A percentile compares a stretch with the other conserved stretches of the same genome.
These are phyloP conservation scores for Diplodia seriata DNA, from an alignment of 2,329 filamentous ascomycete species.

Conservation along the genomic window DNA sequence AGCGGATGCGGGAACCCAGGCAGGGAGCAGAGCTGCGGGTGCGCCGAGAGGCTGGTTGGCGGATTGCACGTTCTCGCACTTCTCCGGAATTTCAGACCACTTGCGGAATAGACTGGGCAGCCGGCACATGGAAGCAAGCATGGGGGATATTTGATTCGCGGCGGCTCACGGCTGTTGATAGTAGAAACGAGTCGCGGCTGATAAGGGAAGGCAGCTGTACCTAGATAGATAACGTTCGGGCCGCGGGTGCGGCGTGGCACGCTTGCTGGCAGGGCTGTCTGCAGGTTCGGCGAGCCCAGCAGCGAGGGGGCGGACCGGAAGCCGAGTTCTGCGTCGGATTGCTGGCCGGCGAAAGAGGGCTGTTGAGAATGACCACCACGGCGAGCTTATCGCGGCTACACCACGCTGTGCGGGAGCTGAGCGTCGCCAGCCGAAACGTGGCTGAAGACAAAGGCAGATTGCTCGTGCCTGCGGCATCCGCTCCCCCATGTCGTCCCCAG, in stretches of 20 bases:
- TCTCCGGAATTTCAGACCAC: slow-evolving; percentile 18
- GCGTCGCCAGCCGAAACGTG: slow-evolving; percentile 9
- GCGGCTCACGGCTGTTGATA: slow-evolving; percentile 28
- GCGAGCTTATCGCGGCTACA: slow-evolving; percentile 16
- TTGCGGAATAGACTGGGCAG: slow-evolving; percentile 17
- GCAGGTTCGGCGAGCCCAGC: not conserved
- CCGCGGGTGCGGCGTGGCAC: slow-evolving; percentile 10
- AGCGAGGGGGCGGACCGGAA: not conserved
- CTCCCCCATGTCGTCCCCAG: slow-evolving; percentile 6
- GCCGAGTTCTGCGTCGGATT: not conserved
- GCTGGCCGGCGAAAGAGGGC: not conserved
- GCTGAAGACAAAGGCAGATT: slow-evolving; percentile 1
- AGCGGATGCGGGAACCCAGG: not conserved
- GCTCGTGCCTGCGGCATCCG: slow-evolving; percentile 2
- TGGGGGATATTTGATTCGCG: slow-evolving; percentile 5
- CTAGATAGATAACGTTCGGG: slow-evolving; percentile 16
- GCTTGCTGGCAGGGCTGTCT: not conserved
- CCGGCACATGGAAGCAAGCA: not conserved
- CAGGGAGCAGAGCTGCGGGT: not conserved
- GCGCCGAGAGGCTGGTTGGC: slow-evolving; percentile 15
- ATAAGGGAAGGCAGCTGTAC: slow-evolving; percentile 20
- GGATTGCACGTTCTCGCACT: not conserved
- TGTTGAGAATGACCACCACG: not conserved
- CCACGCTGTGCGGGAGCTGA: slow-evolving; percentile 3
- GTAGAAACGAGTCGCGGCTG: slow-evolving; percentile 2